Base-by-base conservation (phyloP, 1,284 basidiomycete species). In the Leccinum variabile region DNA sequence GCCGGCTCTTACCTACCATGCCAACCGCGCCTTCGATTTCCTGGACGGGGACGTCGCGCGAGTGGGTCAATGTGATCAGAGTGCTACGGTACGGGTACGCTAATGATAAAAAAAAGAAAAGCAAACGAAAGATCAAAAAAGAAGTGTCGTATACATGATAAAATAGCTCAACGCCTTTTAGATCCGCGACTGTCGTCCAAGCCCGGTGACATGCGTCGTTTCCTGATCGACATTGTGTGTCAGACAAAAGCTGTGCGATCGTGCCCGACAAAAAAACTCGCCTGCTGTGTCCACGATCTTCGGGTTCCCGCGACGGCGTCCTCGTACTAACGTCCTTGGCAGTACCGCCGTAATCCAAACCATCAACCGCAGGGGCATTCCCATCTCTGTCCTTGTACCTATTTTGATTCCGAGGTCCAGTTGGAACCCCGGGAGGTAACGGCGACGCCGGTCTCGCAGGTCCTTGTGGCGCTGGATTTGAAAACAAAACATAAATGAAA, bases 351-450 rank as follows among this genome's bases (percentile, higher is more conserved):
- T 93, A 94, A 71, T 94, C 92, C 70, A 94, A 76, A n/a, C 91
- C 91, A 68, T 92, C 90, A 8, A 90, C 88, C 46, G 89, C 89
- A 62, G 88, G 86, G 1, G 88, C 88, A 69, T 90, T 91, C 13
- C 84, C 85, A 70, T 92, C 90, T 41, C 91, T 83, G 73, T 94
- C 91, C 77, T 92, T 93, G 78, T 94, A 93, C 72, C 91, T 91
- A 73, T 91, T 92, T 72, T 90, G 88, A 73, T 92, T 93, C 53
- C 91, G 82, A 10, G 91, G 91, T 2, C 92, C 92, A 0, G 91
- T 94, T 0, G 91, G 91, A 25, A 94, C 91, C 66, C 87, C 87
- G 16, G 91, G 90, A 3, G 91, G 91, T 1, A 92, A 81, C 30
- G 90, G 91, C 0, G 91, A 92, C 4, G 90, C 87, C 16, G 91